Evolutionary conservation across 305 asterid genomes (phyloP), one percentile per base, ranked within the genome.

Genomic region (Solanum hybrid): DNA sequence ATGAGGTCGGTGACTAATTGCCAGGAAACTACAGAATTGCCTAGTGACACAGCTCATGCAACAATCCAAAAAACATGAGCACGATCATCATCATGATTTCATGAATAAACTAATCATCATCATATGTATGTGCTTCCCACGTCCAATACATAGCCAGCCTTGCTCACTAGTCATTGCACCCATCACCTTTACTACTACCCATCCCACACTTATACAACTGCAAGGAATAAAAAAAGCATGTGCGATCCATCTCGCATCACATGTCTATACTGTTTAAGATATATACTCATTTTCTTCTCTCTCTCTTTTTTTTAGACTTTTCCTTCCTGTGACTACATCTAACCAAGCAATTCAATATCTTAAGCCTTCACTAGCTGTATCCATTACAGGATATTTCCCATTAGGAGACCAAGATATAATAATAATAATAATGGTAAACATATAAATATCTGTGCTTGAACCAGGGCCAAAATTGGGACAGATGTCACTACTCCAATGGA

Each of bases 31-130:
- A 57, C 45, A 85, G 32, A 51, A 85, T 10, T 57, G 78, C 13
- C 31, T 10, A 85, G 77, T 32, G 88, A 85, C 88, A 85, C 88
- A 85, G 88, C 32, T 85, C 32, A 85, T 85, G 88, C 78, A 85
- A 85, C 51, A 61, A 85, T 85, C 88, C 78, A 85, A 57, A 78
- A 85, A 57, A 22, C 88, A 85, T 22, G 88, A 85, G 45, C 88
- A 85, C 88, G 88, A 85, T 61, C 78, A 82, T 82, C 76, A 57
- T 85, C 8, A 31, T 84, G 20, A 84, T 32, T 85, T 57, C 45
- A 31, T 85, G 51, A 32, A 85, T 85, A 85, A 85, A 57, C n/a
- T 11, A 85, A 32, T 51, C 17, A 51, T 84, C 88, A 57, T 85
- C 88, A 85, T 72, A 72, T 70, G 15, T 22, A 32, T 85, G 77